Conservation (phyloP, 179 eudicot genomes). For the Silene noctiflora region DNA sequence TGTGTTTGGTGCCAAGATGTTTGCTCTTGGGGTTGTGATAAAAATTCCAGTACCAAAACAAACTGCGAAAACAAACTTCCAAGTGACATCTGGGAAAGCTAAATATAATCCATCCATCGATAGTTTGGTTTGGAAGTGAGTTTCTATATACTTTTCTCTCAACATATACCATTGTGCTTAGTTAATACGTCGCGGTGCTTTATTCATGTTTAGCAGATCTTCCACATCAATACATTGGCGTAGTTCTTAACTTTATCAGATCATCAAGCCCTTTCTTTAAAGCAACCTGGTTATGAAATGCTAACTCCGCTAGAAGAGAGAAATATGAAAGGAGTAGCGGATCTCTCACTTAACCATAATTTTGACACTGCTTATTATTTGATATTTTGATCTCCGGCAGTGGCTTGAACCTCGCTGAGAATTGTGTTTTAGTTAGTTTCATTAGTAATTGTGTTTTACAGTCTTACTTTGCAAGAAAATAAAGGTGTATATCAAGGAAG, state of each 20-base stretch:
- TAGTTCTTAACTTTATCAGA: neutral
- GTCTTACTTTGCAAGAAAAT: too few relatives aligned
- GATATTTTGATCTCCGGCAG: too few relatives aligned
- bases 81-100: constrained; percentile 95
- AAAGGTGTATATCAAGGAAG: too few relatives aligned
- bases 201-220: neutral
- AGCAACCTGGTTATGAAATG: neutral
- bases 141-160: constrained; percentile 19
- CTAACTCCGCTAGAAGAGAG: neutral
- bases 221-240: neutral
- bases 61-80: constrained; percentile 96
- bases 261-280: neutral
- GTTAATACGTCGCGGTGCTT: neutral
- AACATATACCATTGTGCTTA: neutral
- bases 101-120: constrained; percentile 93
- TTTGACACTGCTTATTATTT: too few relatives aligned
- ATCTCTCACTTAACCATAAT: too few relatives aligned
- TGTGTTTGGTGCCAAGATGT: constrained; percentile 96
- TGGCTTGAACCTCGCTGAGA: too few relatives aligned
- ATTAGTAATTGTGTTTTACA: too few relatives aligned
- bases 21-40: constrained; percentile 95
- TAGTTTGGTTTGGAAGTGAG: constrained; percentile 99
- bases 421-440: too few relatives aligned
- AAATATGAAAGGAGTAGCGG: neutral
- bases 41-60: constrained; percentile 98